phyloP scores from a whole-genome alignment of 164 flowering plant genomes.

The Cinnamomum micranthum region DNA sequence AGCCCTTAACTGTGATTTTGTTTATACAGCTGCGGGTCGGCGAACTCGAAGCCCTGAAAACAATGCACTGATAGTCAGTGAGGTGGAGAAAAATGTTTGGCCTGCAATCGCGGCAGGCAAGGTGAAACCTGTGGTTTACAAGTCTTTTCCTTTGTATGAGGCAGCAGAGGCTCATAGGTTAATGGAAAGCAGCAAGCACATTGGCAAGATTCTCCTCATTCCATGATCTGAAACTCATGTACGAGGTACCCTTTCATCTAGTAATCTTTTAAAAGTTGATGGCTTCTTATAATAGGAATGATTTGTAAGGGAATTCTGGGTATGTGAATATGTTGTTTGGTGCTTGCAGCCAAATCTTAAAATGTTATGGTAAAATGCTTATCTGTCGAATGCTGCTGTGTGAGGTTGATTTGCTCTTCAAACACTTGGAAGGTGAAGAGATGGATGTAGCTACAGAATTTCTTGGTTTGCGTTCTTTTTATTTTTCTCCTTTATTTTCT shows the following conservation, averaged over 20 bases:
- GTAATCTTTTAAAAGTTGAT: not conserved
- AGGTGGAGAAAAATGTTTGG: constrained; percentile 93
- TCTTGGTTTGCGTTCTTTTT: no score
- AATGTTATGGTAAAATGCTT: no score
- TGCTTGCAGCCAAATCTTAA: no score
- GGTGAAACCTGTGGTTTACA: constrained; percentile 74
- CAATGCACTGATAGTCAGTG: constrained; percentile 66
- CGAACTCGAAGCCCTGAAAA: constrained; percentile 58
- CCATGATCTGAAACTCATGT: constrained; percentile 23
- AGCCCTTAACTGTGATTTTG: not conserved
- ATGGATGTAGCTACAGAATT: no score
- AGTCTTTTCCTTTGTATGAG: constrained; percentile 48
- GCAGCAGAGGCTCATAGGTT: constrained; percentile 76
- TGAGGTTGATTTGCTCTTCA: no score
- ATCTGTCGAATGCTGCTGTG: no score
- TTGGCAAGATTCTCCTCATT: constrained; percentile 71
- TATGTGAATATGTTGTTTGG: no score
- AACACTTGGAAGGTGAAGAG: no score
- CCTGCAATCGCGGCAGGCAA: constrained; percentile 70
- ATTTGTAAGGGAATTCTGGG: not conserved
- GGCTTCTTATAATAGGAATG: not conserved
- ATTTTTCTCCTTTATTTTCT: no score
- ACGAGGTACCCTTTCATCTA: not conserved
- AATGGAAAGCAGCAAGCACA: constrained; percentile 81
- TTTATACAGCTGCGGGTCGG: constrained; percentile 66